Conservation (phyloP, 2,329 filamentous ascomycete genomes). For the Cadophora luteo-olivacea region DNA sequence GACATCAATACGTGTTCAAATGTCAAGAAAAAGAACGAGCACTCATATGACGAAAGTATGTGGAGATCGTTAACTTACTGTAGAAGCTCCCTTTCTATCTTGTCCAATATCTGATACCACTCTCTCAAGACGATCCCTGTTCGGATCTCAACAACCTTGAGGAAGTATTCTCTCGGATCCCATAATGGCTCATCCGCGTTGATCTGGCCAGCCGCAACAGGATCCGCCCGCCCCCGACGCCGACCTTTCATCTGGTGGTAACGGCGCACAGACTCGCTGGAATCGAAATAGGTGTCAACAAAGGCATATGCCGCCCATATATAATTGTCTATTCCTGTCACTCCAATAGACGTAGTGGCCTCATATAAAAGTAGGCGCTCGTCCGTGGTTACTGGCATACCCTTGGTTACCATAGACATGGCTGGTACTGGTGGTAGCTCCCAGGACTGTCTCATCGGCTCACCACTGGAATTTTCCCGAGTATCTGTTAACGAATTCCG, state of each 20-base stretch:
- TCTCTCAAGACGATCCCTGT: conserved; percentile 21
- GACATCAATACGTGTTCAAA: no score
- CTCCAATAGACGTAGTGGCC: conserved; percentile 23
- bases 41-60: no score
- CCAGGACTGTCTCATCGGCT: conserved; percentile 22
- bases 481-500: conserved; percentile 14
- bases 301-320: conserved; percentile 23
- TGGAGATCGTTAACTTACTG: conserved; percentile 24
- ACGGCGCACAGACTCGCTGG: conserved; percentile 19
- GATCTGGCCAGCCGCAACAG: conserved; percentile 21
- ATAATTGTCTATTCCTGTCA: conserved; percentile 24
- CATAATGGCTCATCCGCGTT: conserved; percentile 21
- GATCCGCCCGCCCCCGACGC: conserved; percentile 19
- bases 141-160: conserved; percentile 26
- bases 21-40: no score
- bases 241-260: conserved; percentile 19
- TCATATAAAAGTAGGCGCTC: conserved; percentile 20
- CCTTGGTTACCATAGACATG: conserved; percentile 33
- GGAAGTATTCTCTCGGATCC: conserved; percentile 28
- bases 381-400: not conserved
- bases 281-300: conserved; percentile 26
- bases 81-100: conserved; percentile 17
- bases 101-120: conserved; percentile 21
- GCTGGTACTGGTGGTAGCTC: not conserved
- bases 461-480: conserved; percentile 6